Percentiles rank a stretch among this genome's conserved stretches.
Conservation (phyloP, 306 rosid genomes). For the Inga oerstediana region DNA sequence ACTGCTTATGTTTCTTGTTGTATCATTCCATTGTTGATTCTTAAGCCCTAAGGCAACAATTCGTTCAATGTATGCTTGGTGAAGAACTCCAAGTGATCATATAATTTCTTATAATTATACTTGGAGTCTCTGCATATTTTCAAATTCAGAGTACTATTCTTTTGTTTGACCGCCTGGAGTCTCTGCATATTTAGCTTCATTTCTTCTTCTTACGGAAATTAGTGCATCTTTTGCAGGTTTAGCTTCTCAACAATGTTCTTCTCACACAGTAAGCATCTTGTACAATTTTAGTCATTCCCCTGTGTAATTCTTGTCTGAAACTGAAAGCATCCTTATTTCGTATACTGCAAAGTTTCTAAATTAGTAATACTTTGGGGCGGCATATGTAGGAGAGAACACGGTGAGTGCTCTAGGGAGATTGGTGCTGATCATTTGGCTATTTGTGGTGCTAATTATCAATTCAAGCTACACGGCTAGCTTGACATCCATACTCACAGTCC, state of each 20-base stretch:
- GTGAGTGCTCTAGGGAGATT: constrained; percentile 84
- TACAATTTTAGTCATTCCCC: neutral
- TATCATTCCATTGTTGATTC: neutral
- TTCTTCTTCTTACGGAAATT: neutral
- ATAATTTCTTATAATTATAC: neutral
- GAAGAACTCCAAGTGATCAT: neutral
- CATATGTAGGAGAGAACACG: constrained; percentile 80
- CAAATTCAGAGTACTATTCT: too few relatives aligned
- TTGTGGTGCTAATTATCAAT: constrained; percentile 89
- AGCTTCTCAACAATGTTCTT: constrained; percentile 97
- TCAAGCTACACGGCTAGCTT: constrained; percentile 99
- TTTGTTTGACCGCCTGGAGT: neutral
- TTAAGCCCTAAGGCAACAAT: neutral
- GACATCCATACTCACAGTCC: constrained; percentile 96
- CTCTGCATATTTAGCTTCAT: neutral
- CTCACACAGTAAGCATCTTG: constrained; percentile 79
- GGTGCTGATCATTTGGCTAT: constrained; percentile 93
- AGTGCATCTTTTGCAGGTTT: constrained; percentile 75
- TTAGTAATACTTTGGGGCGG: constrained; percentile 36
- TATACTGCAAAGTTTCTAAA: constrained; percentile 27
- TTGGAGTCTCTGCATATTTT: too few relatives aligned
- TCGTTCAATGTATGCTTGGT: neutral
- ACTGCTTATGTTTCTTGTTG: constrained; percentile 3
- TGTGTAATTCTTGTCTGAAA: neutral
- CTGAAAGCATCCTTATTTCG: constrained; percentile 22